Evolutionary conservation across 768 basidiomycete genomes (phyloP), one percentile per base, ranked within the genome.

Genomic region (Kwoniella mangroviensis): DNA sequence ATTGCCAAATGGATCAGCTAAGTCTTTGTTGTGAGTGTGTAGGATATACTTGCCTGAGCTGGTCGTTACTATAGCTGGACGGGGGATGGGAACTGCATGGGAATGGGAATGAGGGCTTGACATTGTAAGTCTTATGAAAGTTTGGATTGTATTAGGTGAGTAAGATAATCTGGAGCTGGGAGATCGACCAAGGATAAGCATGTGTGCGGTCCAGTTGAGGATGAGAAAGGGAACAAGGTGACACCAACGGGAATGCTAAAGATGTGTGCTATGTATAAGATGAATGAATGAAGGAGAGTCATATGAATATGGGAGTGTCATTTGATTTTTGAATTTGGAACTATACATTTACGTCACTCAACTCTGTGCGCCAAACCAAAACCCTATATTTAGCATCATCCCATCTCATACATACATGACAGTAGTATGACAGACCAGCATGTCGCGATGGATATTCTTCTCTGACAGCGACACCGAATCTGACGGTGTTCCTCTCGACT

Each of bases 11-110:
- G n/a, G 22, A 9, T 40, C 13, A 54, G 41, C n/a, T 24, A n/a
- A 13, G 19, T 4, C 7, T 45, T 28, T n/a, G 56, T 19, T 9
- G 41, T 15, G 5, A 21, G 42, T 21, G 2, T 22, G 11, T 19
- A 17, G 17, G 40, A n/a, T 43, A 12, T 1, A 56, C 63, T 65
- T 28, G 40, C 63, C 63, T 56, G 63, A 65, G 21, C 52, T 54
- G 11, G 63, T 65, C 2, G 63, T 45, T 7, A 45, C n/a, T 0
- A 65, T 52, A 24, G 63, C 49, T 4, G 63, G 63, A 11, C 63
- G 63, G 43, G 53, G 28, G 10, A 55, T 55, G 17, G 34, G 53
- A 1, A 55, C 53, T 6, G 19, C 54, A 19, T 34, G 52, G 10
- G 54, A 12, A 10, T 65, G 63, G n/a, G 52, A 49, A 17, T 40